A percentile compares a stretch with the other conserved stretches of the same genome.
phyloP scores from a whole-genome alignment of 306 rosid genomes.

The Quercus agrifolia region DNA sequence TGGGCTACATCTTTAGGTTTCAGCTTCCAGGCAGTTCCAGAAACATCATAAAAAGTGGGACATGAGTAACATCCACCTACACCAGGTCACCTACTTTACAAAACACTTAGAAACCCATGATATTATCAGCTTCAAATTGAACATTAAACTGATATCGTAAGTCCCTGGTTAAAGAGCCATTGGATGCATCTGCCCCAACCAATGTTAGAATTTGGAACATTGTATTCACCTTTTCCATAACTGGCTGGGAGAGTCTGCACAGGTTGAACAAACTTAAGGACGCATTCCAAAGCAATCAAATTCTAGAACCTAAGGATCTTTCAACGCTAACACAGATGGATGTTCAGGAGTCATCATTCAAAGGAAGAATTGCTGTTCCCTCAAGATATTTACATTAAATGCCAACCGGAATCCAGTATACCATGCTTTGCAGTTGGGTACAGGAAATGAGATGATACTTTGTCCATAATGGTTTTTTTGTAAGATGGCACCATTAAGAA shows the following conservation, averaged over 20 bases:
- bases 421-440: not conserved
- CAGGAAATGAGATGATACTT: not conserved
- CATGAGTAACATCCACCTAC: not conserved
- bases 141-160: not conserved
- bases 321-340: not conserved
- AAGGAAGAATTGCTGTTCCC: not conserved
- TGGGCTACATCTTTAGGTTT: too few relatives aligned
- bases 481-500: not conserved
- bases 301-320: not conserved
- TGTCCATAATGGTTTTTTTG: not conserved
- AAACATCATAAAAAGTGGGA: not conserved
- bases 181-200: too few relatives aligned
- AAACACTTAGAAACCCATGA: not conserved
- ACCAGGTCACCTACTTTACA: not conserved
- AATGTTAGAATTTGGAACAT: not conserved
- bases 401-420: not conserved
- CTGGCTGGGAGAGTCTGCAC: not conserved
- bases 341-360: not conserved
- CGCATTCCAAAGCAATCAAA: not conserved
- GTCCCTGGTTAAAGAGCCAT: too few relatives aligned
- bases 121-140: not conserved
- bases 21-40: too few relatives aligned
- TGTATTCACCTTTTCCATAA: not conserved
- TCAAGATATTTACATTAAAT: not conserved
- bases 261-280: not conserved